Evolutionary conservation across 164 flowering plant genomes (phyloP).

Genomic region (Vitis labrusca): DNA sequence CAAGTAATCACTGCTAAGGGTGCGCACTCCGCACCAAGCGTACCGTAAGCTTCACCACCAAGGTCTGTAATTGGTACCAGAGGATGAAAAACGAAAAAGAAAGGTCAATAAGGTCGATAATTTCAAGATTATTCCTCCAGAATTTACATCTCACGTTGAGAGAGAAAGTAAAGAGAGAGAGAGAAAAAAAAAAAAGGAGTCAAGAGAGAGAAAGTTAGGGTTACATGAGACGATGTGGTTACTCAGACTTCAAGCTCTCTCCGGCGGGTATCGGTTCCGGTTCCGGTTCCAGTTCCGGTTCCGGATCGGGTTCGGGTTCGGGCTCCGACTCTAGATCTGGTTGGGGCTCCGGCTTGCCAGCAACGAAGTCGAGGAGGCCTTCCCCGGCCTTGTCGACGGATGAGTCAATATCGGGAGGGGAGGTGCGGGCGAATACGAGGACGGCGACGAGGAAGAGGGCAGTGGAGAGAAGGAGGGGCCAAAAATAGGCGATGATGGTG

Average conservation of each 20-base stretch:
- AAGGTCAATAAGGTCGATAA: neutral
- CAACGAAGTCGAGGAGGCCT: constrained; percentile 41
- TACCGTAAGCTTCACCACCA: no score
- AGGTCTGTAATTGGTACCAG: no score
- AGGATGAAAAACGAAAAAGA: neutral
- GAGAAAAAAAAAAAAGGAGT: neutral
- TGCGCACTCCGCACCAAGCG: no score
- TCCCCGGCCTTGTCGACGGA: constrained; percentile 26
- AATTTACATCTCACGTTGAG: neutral
- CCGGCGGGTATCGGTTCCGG: neutral
- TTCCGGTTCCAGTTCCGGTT: no score
- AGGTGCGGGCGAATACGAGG: constrained; percentile 29
- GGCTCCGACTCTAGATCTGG: no score
- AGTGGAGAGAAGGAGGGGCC: constrained; percentile 60
- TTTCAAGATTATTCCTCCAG: neutral
- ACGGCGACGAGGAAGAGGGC: constrained; percentile 41
- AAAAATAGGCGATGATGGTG: constrained; percentile 42
- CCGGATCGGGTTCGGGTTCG: no score
- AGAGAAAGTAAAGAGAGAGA: neutral
- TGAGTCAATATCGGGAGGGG: constrained; percentile 17
- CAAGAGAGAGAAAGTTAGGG: neutral
- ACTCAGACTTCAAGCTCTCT: constrained; percentile 12
- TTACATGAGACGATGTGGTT: neutral
- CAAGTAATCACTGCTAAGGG: no score
- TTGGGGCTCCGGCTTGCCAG: constrained; percentile 25